Base-by-base conservation (phyloP, 1,139 yeast genomes). In the Ogataea hybrid region DNA sequence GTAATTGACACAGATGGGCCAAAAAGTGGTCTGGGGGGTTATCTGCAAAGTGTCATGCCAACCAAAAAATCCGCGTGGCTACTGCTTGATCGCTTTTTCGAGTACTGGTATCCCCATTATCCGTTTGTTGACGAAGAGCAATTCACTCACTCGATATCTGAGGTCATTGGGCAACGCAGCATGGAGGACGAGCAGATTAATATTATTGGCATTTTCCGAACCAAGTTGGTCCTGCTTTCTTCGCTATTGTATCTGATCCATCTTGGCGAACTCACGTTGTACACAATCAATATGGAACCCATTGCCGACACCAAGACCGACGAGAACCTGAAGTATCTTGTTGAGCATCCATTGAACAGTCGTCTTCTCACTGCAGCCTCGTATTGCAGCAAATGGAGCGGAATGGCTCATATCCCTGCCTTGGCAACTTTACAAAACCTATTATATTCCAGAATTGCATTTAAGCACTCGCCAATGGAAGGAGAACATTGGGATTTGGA, bases 391-490 rank as follows among this genome's bases (percentile, higher is more conserved):
- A 61, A 61, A 38, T 70, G 67, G 42, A 70, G 73, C 46, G 64
- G 68, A 31, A 43, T 70, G 2, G 56, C 64, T 33, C 53, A 69
- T 20, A 63, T 64, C 27, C 59, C 71, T 2, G 63, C 65, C 21
- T 47, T 72, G 27, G 62, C 63, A 0, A 63, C 70, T 2, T 52
- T 74, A 4, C 77, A 71, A 47, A 61, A 66, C 15, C 61, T 65
- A 1, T 46, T 69, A 0, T 62, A 51, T 43, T 48, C 66, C 39
- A 53, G 68, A 18, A 41, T 68, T 2, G 69, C 69, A 33, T 58
- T 59, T 25, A 48, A 52, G 8, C 59, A 54, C 41, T 68, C 74
- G 0, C 77, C 77, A 0, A 73, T 69, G 40, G 73, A 69, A 42
- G 63, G 67, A 0, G 73, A 71, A 42, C 72, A 70, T 4, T 62